Evolutionary conservation across 768 basidiomycete species (phyloP), one percentile per base, ranked within the genome.

Genomic region (Suillus subaureus): DNA sequence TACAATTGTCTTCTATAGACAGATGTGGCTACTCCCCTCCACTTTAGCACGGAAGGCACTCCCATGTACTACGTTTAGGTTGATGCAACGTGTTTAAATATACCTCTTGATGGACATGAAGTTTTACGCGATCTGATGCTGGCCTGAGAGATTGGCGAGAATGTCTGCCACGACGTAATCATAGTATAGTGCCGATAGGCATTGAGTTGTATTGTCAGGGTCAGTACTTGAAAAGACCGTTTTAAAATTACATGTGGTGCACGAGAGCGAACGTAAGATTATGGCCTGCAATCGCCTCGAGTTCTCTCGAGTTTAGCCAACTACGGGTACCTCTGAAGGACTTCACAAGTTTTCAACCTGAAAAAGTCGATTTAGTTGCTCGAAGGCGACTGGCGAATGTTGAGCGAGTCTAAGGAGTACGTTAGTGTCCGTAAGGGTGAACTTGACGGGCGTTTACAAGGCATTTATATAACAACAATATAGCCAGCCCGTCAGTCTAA

Each of bases 1-100:
- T 47, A 75, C 57, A 9, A 55, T 21, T 4, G 31, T 62, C 12
- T 63, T 80, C 70, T 79, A 1, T 40, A 2, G 9, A 40, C 11
- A 57, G 55, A 37, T 23, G 49, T 51, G 49, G 49, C 6, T 26
- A 52, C 16, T 52, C 51, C 16, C 28, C 28, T 58, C 15, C 16
- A 15, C 8, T n/a, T 4, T 35, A 12, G 31, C 31, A 21, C 8
- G 45, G 45, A 47, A 21, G 15, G 18, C 1, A 35, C 11, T 33
- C 18, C 18, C 4, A 55, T 55, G 31, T 55, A 49, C 49, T 12
- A 47, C 11, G 47, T 31, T 31, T 31, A 49, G 28, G 52, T 31
- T 54, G 18, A 54, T 31, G 28, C 4, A 31, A 11, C 31, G 33
- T 33, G 31, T 12, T 55, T 33, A 18, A 21, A 21, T 33, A 33